Percentiles rank a stretch among this genome's conserved stretches.
phyloP scores from a whole-genome alignment of 2,329 filamentous ascomycete species.

The Ophiostoma sp. region DNA sequence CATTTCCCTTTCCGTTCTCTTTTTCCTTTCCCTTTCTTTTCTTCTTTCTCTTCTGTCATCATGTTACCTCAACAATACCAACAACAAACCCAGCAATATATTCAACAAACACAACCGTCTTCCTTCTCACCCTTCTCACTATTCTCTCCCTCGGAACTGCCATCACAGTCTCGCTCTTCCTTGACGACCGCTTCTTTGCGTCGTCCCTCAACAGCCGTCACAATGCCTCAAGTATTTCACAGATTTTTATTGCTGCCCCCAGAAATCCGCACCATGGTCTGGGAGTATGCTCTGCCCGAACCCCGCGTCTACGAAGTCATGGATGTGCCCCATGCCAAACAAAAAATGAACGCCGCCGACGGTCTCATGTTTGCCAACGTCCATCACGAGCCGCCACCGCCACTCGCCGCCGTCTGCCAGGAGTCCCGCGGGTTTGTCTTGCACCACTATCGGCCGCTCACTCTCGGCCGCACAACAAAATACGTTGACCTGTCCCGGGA shows the following conservation, averaged over 20 bases:
- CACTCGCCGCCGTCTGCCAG: constrained; percentile 46
- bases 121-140: constrained; percentile 2
- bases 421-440: constrained; percentile 47
- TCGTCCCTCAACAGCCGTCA: constrained; percentile 14
- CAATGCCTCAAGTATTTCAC: constrained; percentile 33
- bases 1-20: constrained; percentile 13
- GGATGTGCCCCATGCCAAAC: constrained; percentile 46
- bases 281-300: constrained; percentile 48
- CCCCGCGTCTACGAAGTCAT: constrained; percentile 49
- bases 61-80: constrained; percentile 22
- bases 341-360: constrained; percentile 42
- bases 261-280: constrained; percentile 49
- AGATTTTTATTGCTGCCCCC: constrained; percentile 42
- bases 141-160: background rate
- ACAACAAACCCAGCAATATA: constrained; percentile 21
- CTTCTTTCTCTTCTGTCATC: background rate
- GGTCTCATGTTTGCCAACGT: constrained; percentile 51
- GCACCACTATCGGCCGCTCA: constrained; percentile 47
- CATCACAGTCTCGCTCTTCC: background rate
- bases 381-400: constrained; percentile 47
- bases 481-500: constrained; percentile 49
- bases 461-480: constrained; percentile 48
- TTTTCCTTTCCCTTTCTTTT: background rate
- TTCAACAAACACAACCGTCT: constrained; percentile 11
- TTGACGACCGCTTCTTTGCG: background rate